Base-by-base conservation (phyloP, 164 flowering plant species). In the Liquidambar formosana region DNA sequence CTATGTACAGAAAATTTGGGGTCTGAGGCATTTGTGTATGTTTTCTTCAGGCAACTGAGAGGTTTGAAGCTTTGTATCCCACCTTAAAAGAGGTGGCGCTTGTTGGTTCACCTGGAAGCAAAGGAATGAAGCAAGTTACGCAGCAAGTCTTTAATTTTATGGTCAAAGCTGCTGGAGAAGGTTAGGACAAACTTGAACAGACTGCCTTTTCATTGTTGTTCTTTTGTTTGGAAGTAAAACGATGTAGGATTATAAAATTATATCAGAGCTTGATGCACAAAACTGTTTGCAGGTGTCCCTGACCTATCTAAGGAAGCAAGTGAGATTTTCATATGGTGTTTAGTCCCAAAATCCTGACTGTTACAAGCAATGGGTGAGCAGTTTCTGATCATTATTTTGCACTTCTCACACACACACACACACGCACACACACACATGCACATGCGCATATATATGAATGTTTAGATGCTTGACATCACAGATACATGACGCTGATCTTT, bases 51-150 rank as follows among this genome's bases (percentile, higher is more conserved):
- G 97, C 97, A 44, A 92, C 97, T 61, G 99, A 94, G 69, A 88
- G 99, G 78, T 91, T 94, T 78, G 94, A 90, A 72, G 94, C 89
- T 27, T 66, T 84, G 19, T 94, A 92, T 76, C 99, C 97, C 38
- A 74, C 78, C 51, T 76, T 92, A 5, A 92, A 89, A 71, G 97
- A 92, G 75, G 83, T 94, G 46, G 87, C 97, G 25, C 90, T 94
- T 69, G 88, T 93, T 72, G 97, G 97, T 65, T 41, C 86, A 59
- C 80, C 88, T 64, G 97, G 97, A 75, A 91, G 92, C 79, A 92
- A 92, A 76, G 90, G 91, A 56, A 86, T 86, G 91, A 94, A 85
- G 66, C 97, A 89, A 82, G 84, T 82, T 52, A 75, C 93, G 8
- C 92, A 78, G 72, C 95, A 92, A 75, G 83, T 91, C 53, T 74